Evolutionary conservation across 352 stramenopile genomes (phyloP), one percentile per base, ranked within the genome.

Genomic region (Globisporangium paddicum): DNA sequence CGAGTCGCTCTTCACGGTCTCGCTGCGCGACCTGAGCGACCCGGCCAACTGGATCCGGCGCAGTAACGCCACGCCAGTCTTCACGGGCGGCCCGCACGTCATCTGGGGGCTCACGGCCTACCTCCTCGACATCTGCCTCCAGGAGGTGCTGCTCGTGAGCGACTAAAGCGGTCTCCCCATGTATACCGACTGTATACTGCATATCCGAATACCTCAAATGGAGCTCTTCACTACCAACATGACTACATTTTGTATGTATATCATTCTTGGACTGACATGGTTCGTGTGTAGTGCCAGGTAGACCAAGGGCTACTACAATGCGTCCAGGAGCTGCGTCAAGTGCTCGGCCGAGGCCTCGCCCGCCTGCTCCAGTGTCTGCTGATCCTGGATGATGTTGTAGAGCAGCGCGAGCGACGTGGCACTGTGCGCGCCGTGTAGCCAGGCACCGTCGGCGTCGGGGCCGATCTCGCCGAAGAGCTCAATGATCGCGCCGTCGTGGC

Each of bases 41-140:
- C 62, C 82, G 38, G 73, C 86, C 34, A 88, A 93, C 54, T 96
- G 86, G 86, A 73, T 91, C 60, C 77, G 82, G 18, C 76, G 78
- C 30, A 75, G 72, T 30, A 91, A 95, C 60, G 82, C 81, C n/a
- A 91, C 86, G 40, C 86, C 86, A 2, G 95, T 98, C 26, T 99
- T 98, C 72, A 96, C 87, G 8, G 96, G 93, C 42, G 94, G 92
- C 9, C 94, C 94, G 10, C 92, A 99, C 68, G 81, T 97, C 1
- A 97, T 99, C 66, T 99, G 95, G 95, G 96, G 96, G 0, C 78
- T 99, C 38, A 98, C 96, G 18, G 96, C 91, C 5, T 98, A 99
- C 64, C 83, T 99, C 50, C 66, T 98, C 23, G 82, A 98, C 68
- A 90, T 90, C 60, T 93, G 83, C 58, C 61, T 93, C 32, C 73